Base-by-base conservation (phyloP, 768 basidiomycete genomes). In the Sistotremastrum niveocremeum region DNA sequence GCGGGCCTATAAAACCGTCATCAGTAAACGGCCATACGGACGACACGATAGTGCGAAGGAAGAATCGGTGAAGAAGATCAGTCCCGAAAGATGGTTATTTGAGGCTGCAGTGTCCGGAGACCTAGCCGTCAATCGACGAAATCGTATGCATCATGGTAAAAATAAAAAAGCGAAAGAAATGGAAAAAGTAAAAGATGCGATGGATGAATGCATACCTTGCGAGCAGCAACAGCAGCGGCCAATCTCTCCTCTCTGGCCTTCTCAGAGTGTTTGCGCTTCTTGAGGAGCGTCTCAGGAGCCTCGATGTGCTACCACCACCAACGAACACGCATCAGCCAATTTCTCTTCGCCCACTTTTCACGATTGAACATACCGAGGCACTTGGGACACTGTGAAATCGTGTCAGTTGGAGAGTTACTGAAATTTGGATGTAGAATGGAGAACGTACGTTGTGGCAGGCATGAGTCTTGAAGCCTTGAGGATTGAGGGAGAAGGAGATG, bases 281-380 rank as follows among this genome's bases (percentile, higher is more conserved):
- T 97, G 73, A 97, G 88, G 73, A 97, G 81, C 62, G 93, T 97
- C 82, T 95, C 93, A 65, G 93, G 93, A 70, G 94, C 93, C 79
- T 93, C 85, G 65, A 95, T 81, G 61, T 81, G 78, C 86, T 89
- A 57, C 51, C 50, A 42, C 30, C n/a, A 41, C 33, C 43, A 32
- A 36, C 49, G 41, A 51, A 50, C 46, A 41, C 40, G 44, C 39
- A 34, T 37, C 37, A 28, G 41, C 37, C 39, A 32, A 36, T 45
- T 48, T 34, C 48, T 49, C 42, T 41, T 20, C 20, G 37, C 28
- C 7, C 6, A 40, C 37, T 11, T 37, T 28, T 28, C 46, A 34
- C 33, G 11, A 46, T 42, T 38, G 29, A 40, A 64, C 70, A 51
- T 41, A 72, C 70, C 67, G 70, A 58, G 60, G 68, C 65, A 50